phyloP scores from a whole-genome alignment of 106 monocot species.

The Posidonia australis region DNA sequence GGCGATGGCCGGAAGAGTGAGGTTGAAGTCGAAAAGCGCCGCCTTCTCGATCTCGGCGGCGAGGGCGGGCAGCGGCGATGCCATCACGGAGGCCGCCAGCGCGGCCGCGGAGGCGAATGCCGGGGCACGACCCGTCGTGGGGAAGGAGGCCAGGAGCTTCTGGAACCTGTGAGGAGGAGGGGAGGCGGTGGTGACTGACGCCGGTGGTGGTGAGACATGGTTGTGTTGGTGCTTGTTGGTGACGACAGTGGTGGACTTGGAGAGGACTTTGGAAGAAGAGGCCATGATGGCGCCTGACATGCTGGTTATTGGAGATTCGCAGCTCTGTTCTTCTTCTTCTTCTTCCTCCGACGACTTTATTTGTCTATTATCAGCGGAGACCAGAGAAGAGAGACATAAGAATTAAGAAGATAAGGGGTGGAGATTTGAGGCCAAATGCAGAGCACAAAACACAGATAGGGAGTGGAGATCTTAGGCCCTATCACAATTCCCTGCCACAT shows the following conservation, averaged over 20 bases:
- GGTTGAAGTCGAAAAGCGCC: constrained; percentile 93
- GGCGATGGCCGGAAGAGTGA: constrained; percentile 81
- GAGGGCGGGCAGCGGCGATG: constrained; percentile 44
- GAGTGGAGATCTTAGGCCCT: neutral
- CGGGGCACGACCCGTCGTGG: neutral
- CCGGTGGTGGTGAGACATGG: neutral
- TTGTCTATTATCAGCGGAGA: no score
- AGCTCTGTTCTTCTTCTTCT: neutral
- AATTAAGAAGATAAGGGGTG: neutral
- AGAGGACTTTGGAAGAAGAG: constrained; percentile 20
- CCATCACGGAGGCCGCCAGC: constrained; percentile 9
- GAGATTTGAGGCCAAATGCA: neutral
- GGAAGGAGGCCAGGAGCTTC: constrained; percentile 6
- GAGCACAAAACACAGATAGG: neutral
- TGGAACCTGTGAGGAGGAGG: neutral
- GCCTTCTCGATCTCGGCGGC: constrained; percentile 89
- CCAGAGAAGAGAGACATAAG: no score
- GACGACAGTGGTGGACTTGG: constrained; percentile 4
- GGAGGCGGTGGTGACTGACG: neutral
- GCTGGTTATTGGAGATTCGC: neutral
- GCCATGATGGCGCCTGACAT: constrained; percentile 53
- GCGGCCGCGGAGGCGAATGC: constrained; percentile 2
- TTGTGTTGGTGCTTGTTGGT: neutral
- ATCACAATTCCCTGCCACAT: constrained; percentile 12
- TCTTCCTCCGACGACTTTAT: neutral